phyloP scores from a whole-genome alignment of 1,284 basidiomycete genomes.

The Calocybe gambosa region DNA sequence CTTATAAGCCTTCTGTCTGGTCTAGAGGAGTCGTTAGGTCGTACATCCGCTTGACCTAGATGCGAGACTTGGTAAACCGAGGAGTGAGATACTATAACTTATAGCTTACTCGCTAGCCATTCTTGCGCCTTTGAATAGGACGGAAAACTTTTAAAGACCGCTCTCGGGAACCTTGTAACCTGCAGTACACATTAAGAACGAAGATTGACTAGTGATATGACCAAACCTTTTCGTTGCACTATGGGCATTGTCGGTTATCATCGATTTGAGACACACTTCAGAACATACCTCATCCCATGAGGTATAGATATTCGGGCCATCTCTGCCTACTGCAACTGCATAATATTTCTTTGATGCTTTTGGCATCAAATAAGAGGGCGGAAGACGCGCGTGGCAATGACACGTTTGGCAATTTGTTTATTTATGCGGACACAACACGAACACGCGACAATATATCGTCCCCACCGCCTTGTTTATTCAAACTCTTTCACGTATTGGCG shows the following conservation, averaged over 20 bases:
- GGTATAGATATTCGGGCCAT: constrained; percentile 46
- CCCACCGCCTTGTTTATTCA: constrained; percentile 5
- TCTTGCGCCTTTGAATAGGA: constrained; percentile 35
- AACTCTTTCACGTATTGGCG: constrained; percentile 13
- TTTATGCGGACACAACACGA: neutral
- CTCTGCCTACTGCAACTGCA: constrained; percentile 47
- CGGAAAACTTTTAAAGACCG: constrained; percentile 44
- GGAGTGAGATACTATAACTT: neutral
- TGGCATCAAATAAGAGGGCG: constrained; percentile 9
- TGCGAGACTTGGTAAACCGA: neutral
- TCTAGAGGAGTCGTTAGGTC: neutral
- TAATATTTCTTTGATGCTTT: constrained; percentile 44
- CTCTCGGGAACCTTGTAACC: constrained; percentile 43
- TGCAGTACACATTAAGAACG: constrained; percentile 16
- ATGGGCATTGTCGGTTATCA: constrained; percentile 1
- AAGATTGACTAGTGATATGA: neutral
- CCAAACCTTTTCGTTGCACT: constrained; percentile 38
- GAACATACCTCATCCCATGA: constrained; percentile 49
- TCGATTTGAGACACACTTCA: neutral
- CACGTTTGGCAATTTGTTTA: neutral
- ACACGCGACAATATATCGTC: neutral
- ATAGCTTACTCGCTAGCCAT: constrained; percentile 32
- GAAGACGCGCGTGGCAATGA: neutral
- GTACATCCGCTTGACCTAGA: constrained; percentile 1
- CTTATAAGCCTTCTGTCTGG: neutral